Conservation (phyloP, 75 land plant species). For the Sequoia sempervirens region DNA sequence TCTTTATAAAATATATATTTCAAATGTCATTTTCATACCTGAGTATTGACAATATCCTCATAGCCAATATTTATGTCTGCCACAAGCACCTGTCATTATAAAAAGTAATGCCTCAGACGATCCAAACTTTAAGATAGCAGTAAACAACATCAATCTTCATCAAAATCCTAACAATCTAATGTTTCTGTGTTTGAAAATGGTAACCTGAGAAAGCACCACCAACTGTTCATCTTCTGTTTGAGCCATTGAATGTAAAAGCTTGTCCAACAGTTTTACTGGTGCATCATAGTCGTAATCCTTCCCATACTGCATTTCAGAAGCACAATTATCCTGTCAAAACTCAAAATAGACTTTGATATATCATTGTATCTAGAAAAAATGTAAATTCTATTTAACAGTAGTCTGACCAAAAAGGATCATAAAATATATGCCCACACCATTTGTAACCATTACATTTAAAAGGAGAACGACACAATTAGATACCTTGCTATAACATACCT, state of each 20-base stretch:
- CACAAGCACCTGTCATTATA: conserved; percentile 66
- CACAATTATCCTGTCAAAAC: not conserved
- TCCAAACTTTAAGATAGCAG: not conserved
- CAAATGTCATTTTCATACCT: conserved; percentile 36
- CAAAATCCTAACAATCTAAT: not conserved
- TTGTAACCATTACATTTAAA: not conserved
- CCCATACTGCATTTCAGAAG: conserved; percentile 55
- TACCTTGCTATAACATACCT: conserved; percentile 39
- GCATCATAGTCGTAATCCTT: conserved; percentile 95
- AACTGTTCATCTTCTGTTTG: conserved; percentile 84
- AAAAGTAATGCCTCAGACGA: not conserved
- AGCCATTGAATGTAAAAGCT: conserved; percentile 80
- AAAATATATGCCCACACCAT: too few relatives aligned
- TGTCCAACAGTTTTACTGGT: conserved; percentile 89
- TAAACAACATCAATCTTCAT: not conserved
- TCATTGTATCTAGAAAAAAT: not conserved
- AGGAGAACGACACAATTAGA: not conserved
- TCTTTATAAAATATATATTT: not conserved
- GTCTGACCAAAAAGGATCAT: not conserved
- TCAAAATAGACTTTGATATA: not conserved
- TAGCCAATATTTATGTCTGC: conserved; percentile 95
- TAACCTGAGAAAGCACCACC: conserved; percentile 92
- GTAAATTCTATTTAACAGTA: not conserved
- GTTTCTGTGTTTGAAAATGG: not conserved
- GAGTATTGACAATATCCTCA: conserved; percentile 92